phyloP scores from a whole-genome alignment of 495 filamentous ascomycete genomes.

The Neurospora sp. region DNA sequence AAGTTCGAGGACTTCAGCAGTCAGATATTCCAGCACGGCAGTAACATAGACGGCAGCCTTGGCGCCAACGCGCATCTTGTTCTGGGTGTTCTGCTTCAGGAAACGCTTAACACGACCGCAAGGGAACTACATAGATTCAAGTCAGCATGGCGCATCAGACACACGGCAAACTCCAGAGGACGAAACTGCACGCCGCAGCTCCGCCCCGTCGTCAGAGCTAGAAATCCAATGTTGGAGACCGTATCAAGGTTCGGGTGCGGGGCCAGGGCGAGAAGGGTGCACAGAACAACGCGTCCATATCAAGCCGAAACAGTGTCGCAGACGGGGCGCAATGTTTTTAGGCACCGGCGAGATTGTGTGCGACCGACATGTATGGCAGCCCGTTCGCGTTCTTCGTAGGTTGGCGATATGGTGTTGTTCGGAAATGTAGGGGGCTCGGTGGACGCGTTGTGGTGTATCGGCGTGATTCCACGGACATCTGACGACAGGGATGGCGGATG shows the following conservation, averaged over 20 bases:
- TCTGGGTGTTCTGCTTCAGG: conserved; percentile 97
- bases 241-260: neutral
- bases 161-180: neutral
- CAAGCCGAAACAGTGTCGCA: neutral
- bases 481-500: neutral
- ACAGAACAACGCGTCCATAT: neutral
- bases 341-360: neutral
- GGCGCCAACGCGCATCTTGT: conserved; percentile 99
- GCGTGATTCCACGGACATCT: conserved; percentile 5
- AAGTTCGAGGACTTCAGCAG: conserved; percentile 95
- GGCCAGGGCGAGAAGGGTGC: neutral
- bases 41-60: conserved; percentile 99
- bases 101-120: conserved; percentile 99
- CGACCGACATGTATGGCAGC: neutral
- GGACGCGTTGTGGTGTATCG: conserved; percentile 8
- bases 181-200: neutral
- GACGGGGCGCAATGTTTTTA: neutral
- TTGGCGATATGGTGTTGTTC: neutral
- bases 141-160: conserved; percentile 22
- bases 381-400: neutral
- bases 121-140: conserved; percentile 59
- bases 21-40: conserved; percentile 94
- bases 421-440: conserved; percentile 1
- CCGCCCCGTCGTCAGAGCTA: neutral
- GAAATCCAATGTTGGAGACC: neutral